phyloP scores from a whole-genome alignment of 2,329 filamentous ascomycete genomes.

The Fusarium solani-melongenae region DNA sequence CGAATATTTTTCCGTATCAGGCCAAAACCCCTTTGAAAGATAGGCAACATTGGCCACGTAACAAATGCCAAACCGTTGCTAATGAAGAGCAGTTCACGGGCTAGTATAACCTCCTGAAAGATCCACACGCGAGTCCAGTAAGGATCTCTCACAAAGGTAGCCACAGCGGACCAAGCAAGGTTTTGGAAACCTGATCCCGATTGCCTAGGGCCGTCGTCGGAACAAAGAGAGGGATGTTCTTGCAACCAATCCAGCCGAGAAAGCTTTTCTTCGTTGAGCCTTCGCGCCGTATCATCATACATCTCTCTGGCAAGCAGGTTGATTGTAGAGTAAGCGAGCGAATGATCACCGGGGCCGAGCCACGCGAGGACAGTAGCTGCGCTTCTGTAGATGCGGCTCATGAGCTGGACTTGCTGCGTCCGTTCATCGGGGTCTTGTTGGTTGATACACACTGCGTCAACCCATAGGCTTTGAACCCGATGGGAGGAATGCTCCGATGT shows the following conservation, averaged over 20 bases:
- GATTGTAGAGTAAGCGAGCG: not conserved
- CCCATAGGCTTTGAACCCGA: not conserved
- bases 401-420: not conserved
- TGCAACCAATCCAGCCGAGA: not conserved
- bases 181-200: not conserved
- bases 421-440: not conserved
- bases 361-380: not conserved
- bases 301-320: not conserved
- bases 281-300: not conserved
- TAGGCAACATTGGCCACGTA: not conserved
- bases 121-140: not conserved
- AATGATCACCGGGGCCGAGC: not conserved
- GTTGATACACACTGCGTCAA: not conserved
- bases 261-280: not conserved
- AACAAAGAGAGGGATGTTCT: not conserved
- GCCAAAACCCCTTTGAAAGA: not conserved
- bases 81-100: not conserved
- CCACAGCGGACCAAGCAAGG: not conserved
- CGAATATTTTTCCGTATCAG: not conserved
- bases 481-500: not conserved
- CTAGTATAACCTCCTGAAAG: not conserved
- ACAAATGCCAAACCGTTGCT: not conserved
- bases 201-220: not conserved
- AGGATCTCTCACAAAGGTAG: not conserved
- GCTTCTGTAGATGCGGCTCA: not conserved